Conservation (phyloP, 495 filamentous ascomycete species). For the Filosporella fistucella region DNA sequence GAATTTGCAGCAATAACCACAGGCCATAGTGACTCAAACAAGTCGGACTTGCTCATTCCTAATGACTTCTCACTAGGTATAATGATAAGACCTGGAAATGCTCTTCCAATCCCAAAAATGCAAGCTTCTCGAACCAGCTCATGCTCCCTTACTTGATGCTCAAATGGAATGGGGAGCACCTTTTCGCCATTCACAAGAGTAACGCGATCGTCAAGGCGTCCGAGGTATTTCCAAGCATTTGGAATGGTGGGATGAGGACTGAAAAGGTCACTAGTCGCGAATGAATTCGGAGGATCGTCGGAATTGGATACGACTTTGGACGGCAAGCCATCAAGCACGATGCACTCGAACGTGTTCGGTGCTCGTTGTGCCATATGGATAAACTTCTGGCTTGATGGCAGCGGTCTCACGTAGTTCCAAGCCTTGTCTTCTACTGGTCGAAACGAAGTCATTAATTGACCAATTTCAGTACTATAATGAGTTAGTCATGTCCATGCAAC, state of each 20-base stretch:
- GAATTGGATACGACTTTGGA: conserved; percentile 47
- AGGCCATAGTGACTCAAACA: conserved; percentile 34
- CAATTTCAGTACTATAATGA: conserved; percentile 44
- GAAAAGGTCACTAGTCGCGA: conserved; percentile 55
- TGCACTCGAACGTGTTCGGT: conserved; percentile 36
- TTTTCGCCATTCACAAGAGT: conserved; percentile 60
- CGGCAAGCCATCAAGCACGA: conserved; percentile 46
- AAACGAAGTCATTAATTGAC: conserved; percentile 51
- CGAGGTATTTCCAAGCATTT: conserved; percentile 54
- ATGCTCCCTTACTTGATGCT: conserved; percentile 49
- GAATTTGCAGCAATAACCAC: conserved; percentile 38
- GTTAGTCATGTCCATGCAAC: conserved; percentile 4
- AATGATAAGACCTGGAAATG: conserved; percentile 27
- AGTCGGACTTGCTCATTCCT: conserved; percentile 25
- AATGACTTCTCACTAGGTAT: conserved; percentile 19
- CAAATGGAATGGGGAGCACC: conserved; percentile 52
- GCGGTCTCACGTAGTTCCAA: conserved; percentile 38
- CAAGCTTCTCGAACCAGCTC: conserved; percentile 44
- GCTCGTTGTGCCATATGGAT: conserved; percentile 41
- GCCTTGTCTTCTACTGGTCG: conserved; percentile 35
- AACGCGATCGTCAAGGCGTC: conserved; percentile 53
- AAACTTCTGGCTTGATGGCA: conserved; percentile 14
- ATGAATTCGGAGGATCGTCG: conserved; percentile 43
- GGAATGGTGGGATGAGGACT: conserved; percentile 47
- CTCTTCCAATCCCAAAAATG: conserved; percentile 36